Evolutionary conservation across 306 rosid genomes (phyloP), one percentile per base, ranked within the genome.

Genomic region (Alnus rubra): DNA sequence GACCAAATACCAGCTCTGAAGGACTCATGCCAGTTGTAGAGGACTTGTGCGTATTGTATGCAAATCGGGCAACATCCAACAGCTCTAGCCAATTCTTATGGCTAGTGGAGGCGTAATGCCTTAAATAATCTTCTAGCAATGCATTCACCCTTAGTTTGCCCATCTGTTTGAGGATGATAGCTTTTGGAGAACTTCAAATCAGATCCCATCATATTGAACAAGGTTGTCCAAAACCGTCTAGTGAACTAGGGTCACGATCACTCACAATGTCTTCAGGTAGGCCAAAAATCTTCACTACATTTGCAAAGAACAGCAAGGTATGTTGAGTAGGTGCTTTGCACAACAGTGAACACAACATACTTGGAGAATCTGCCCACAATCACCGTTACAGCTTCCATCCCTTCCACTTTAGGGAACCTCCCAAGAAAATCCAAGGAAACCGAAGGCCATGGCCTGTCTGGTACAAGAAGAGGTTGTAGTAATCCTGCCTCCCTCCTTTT

Each of bases 71-170:
- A 0, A 33, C 37, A 15, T 78, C 63, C 14, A 78, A 63, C 9
- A 71, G 45, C 1, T 47, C 7, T 0, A 47, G 6, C 81, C 37
- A 78, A 55, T 78, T 71, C 13, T 52, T 68, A 14, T 78, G 60
- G 15, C 35, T 42, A 0, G 50, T n/a, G 0, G n/a, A 44, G 4
- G 70, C 60, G 30, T 42, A 78, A 33, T 70, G 71, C 35, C 59
- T 55, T 13, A 78, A 14, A 10, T 70, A 71, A 12, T 69, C 49
- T 9, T 78, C 59, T 1, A 78, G 3, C 2, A 78, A 7, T 5
- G 48, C 76, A 28, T 78, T 78, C 1, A 71, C 14, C 4, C 71
- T 19, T 7, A 0, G 23, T 78, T 7, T 78, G 70, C 2, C 76
- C 70, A 55, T 78, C 70, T 0, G 30, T 54, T 14, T 71, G 35